Percentiles rank a stretch among this genome's conserved stretches.
Conservation (phyloP, 2,329 filamentous ascomycete genomes). For the Botrytis aclada region DNA sequence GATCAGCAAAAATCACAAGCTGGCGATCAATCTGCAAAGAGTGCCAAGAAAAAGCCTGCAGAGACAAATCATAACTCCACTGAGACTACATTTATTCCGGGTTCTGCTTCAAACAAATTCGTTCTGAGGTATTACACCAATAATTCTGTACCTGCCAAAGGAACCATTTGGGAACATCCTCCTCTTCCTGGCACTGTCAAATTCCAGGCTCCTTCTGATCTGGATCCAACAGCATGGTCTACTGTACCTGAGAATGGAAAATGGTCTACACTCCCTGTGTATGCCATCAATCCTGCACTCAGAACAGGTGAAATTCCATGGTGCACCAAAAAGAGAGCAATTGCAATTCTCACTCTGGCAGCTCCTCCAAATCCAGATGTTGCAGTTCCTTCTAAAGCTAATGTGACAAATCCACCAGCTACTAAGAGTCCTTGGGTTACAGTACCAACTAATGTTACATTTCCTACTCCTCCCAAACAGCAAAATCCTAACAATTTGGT, state of each 20-base stretch:
- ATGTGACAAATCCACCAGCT: not conserved
- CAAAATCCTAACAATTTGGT: not conserved
- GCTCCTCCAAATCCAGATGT: not conserved
- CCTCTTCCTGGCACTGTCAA: not conserved
- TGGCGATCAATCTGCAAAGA: not conserved
- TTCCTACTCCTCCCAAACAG: not conserved
- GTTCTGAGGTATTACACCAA: not conserved
- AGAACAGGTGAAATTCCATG: not conserved
- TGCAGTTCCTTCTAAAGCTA: not conserved
- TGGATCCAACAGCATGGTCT: not conserved
- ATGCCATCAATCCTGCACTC: not conserved
- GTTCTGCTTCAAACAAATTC: not conserved
- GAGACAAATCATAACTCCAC: not conserved
- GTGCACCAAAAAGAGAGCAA: not conserved
- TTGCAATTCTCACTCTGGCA: not conserved
- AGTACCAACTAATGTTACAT: not conserved
- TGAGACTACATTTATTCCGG: not conserved
- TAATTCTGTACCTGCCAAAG: not conserved
- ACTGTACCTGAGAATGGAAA: constrained; percentile 6
- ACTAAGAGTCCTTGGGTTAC: not conserved
- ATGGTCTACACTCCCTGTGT: not conserved
- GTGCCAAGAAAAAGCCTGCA: not conserved
- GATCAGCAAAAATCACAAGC: not conserved
- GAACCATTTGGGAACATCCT: not conserved
- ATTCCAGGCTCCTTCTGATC: not conserved